A percentile compares a stretch with the other conserved stretches of the same genome.
phyloP scores from a whole-genome alignment of 2,329 filamentous ascomycete genomes.

The Didymella lethalis region DNA sequence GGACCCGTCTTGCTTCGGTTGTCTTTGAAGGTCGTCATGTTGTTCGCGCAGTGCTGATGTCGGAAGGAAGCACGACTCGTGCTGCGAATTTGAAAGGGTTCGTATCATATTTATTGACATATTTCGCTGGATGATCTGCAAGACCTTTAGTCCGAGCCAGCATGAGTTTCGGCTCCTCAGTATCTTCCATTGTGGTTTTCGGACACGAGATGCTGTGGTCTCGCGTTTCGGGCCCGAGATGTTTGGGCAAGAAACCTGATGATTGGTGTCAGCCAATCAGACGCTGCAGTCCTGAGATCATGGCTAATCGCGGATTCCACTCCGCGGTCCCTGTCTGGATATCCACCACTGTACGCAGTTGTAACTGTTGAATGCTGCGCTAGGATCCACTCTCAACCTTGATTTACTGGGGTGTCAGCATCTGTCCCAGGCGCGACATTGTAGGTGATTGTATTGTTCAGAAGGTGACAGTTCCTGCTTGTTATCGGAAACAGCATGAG shows the following conservation, averaged over 20 bases:
- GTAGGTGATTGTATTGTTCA: too few relatives aligned
- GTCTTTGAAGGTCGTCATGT: background rate
- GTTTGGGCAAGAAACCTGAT: background rate
- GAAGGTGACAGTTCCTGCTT: too few relatives aligned
- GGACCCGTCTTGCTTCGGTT: background rate
- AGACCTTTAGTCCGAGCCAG: background rate
- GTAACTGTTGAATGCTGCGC: background rate
- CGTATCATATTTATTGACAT: background rate
- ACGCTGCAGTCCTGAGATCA: background rate
- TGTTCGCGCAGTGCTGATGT: background rate
- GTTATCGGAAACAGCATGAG: too few relatives aligned
- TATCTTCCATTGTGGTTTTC: background rate
- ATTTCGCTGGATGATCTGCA: background rate
- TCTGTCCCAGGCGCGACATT: too few relatives aligned
- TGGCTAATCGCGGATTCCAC: background rate
- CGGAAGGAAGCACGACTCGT: background rate
- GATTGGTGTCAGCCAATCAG: background rate
- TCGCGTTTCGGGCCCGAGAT: constrained; percentile 7
- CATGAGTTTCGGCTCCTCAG: background rate
- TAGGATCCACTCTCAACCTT: too few relatives aligned
- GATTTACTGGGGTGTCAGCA: too few relatives aligned
- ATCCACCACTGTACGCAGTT: background rate
- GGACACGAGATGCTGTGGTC: constrained; percentile 5
- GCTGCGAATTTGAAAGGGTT: background rate
- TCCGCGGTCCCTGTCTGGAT: background rate